Percentiles rank a stretch among this genome's conserved stretches.
These are phyloP conservation scores for Monilinia polystroma DNA, from an alignment of 2,329 filamentous ascomycete species.

Conservation along the genomic window DNA sequence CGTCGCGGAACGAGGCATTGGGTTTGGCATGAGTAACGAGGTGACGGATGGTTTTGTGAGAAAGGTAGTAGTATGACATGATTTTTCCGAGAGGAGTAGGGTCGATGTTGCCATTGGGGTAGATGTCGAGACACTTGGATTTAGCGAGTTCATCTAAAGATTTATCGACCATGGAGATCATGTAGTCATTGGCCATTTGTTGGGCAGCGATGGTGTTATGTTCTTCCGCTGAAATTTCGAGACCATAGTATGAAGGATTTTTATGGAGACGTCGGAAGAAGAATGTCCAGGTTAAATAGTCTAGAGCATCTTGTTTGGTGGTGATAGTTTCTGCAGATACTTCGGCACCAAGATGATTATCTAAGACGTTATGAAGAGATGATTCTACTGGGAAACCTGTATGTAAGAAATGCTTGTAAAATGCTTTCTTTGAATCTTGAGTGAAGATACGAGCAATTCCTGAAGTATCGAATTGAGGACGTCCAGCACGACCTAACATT, in stretches of 20 bases:
- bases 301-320: constrained; percentile 94
- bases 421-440: constrained; percentile 95
- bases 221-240: constrained; percentile 89
- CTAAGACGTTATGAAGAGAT: constrained; percentile 89
- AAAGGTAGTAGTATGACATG: constrained; percentile 99
- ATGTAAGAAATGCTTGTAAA: constrained; percentile 98
- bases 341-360: constrained; percentile 95
- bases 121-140: constrained; percentile 79
- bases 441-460: constrained; percentile 98
- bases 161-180: constrained; percentile 87
- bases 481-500: constrained; percentile 93
- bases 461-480: constrained; percentile 93
- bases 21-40: constrained; percentile 75
- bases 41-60: constrained; percentile 89
- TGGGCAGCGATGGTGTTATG: constrained; percentile 86
- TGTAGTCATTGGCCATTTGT: constrained; percentile 85
- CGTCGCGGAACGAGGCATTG: constrained; percentile 75
- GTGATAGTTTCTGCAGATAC: constrained; percentile 88
- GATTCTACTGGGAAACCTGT: constrained; percentile 98
- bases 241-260: constrained; percentile 96
- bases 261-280: constrained; percentile 98
- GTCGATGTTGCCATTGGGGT: constrained; percentile 85
- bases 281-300: constrained; percentile 99
- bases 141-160: constrained; percentile 79
- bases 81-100: constrained; percentile 93